phyloP scores from a whole-genome alignment of 176 grass and related monocot species.

The Zea mays region Zm-B73-REFERENCE-NAM-5.0 NC_050097.1:22717501-22718000 shows the following conservation, averaged over 20 bases:
- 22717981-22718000: constrained; percentile 15
- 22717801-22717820: constrained; percentile 17
- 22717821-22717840: constrained; percentile 22
- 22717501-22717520: not conserved
- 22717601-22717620: constrained; percentile 13
- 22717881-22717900: not conserved
- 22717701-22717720: not conserved
- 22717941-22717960: constrained; percentile 17
- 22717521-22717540: constrained; percentile 9
- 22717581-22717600: constrained; percentile 10
- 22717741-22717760: constrained; percentile 8
- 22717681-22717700: not conserved
- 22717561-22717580: constrained; percentile 23
- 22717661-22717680: constrained; percentile 13
- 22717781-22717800: not conserved
- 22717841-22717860: not conserved
- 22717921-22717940: constrained; percentile 3
- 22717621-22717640: constrained; percentile 7
- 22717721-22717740: constrained; percentile 15
- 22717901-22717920: constrained; percentile 14
- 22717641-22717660: not conserved
- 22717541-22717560: constrained; percentile 11
- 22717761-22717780: not conserved
- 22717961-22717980: constrained; percentile 27
- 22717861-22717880: not conserved